Evolutionary conservation across 768 basidiomycete species (phyloP).

Genomic region (Collybiopsis confluens): DNA sequence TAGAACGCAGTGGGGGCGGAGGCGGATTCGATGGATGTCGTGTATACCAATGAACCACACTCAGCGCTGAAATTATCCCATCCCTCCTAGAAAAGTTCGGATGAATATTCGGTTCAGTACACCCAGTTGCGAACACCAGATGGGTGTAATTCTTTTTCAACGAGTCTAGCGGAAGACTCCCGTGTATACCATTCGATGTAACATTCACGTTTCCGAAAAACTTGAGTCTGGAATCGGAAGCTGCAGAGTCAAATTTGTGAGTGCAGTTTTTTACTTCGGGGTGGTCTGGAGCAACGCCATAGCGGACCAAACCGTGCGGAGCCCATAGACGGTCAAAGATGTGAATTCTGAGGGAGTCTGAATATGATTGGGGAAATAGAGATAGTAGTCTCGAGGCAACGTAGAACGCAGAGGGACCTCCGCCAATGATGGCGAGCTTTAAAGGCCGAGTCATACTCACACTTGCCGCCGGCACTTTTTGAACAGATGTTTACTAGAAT

Average conservation of each 20-base stretch:
- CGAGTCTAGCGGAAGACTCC: slow-evolving; percentile 52
- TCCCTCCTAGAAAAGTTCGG: slow-evolving; percentile 43
- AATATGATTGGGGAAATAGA: slow-evolving; percentile 36
- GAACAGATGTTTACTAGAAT: no score
- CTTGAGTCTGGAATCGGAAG: slow-evolving; percentile 72
- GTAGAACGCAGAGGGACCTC: slow-evolving; percentile 96
- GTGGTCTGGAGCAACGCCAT: slow-evolving; percentile 97
- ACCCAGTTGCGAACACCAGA: slow-evolving; percentile 84
- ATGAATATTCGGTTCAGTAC: slow-evolving; percentile 61
- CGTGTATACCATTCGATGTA: slow-evolving; percentile 15
- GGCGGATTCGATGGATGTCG: slow-evolving; percentile 70
- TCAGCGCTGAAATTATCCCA: slow-evolving; percentile 68
- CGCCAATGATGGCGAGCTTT: slow-evolving; percentile 90
- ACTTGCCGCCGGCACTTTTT: not conserved
- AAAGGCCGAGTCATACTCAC: slow-evolving; percentile 24
- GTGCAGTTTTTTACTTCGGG: slow-evolving; percentile 99
- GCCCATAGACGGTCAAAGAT: slow-evolving; percentile 92
- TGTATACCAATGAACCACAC: slow-evolving; percentile 95
- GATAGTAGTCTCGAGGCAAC: slow-evolving; percentile 83
- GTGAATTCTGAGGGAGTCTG: slow-evolving; percentile 53
- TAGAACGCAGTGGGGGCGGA: slow-evolving; percentile 60
- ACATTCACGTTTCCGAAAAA: slow-evolving; percentile 92
- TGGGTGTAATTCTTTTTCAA: slow-evolving; percentile 77
- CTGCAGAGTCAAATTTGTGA: slow-evolving; percentile 86
- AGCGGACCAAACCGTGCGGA: slow-evolving; percentile 91